Conservation (phyloP, 805 yeast species). For the Scheffersomyces lignosus region DNA sequence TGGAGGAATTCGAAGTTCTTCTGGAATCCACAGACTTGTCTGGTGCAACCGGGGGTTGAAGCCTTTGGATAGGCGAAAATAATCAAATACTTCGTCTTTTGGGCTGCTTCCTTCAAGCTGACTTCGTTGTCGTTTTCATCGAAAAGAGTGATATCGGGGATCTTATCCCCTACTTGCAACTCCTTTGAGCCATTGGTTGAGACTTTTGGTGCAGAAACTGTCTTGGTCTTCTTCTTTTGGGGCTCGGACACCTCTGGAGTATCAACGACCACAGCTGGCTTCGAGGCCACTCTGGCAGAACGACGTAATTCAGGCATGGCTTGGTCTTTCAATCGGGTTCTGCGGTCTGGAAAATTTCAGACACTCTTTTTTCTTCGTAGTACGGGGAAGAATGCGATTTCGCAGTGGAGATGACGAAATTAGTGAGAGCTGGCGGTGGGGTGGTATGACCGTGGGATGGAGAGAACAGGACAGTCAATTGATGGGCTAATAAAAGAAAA, state of each 20-base stretch:
- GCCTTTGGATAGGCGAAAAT: slow-evolving; percentile 84
- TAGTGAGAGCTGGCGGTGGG: too few relatives aligned
- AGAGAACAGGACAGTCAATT: too few relatives aligned
- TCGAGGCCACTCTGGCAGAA: slow-evolving; percentile 29
- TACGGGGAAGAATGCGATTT: too few relatives aligned
- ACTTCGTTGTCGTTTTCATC: slow-evolving; percentile 71
- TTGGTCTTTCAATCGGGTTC: too few relatives aligned
- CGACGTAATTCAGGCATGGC: slow-evolving; percentile 42
- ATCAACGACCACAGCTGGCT: slow-evolving; percentile 11
- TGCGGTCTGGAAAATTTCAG: too few relatives aligned
- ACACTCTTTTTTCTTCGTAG: too few relatives aligned
- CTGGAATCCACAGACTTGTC: slow-evolving; percentile 90
- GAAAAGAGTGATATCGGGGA: slow-evolving; percentile 62
- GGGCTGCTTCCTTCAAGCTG: slow-evolving; percentile 29
- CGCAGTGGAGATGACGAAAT: too few relatives aligned
- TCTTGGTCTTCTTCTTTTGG: slow-evolving; percentile 8
- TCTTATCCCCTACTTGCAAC: slow-evolving; percentile 55
- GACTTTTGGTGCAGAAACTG: slow-evolving; percentile 11
- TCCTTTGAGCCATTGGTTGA: slow-evolving; percentile 12
- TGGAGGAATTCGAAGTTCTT: slow-evolving; percentile 56
- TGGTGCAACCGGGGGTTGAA: slow-evolving; percentile 93
- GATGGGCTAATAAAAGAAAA: too few relatives aligned
- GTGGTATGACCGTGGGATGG: too few relatives aligned
- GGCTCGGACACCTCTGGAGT: too few relatives aligned
- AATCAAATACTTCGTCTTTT: slow-evolving; percentile 33